phyloP scores from a whole-genome alignment of 805 yeast genomes.

The Wickerhamiella australiensis region DNA sequence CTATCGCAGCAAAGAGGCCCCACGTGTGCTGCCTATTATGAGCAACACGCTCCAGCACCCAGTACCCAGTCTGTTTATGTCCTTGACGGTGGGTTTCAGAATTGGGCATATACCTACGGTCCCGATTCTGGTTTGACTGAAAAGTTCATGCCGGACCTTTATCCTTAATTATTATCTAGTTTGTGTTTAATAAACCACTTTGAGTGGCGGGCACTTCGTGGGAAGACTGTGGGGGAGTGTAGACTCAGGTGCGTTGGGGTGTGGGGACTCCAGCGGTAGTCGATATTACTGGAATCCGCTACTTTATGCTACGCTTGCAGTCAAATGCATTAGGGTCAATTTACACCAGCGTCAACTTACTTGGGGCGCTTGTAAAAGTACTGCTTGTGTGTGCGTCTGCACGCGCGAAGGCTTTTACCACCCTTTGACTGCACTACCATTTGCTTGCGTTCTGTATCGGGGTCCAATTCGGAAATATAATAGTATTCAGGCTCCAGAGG shows the following conservation, averaged over 20 bases:
- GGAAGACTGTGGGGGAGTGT: too few relatives aligned
- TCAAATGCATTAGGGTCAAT: too few relatives aligned
- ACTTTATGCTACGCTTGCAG: too few relatives aligned
- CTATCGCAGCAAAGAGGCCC: constrained; percentile 90
- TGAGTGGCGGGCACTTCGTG: too few relatives aligned
- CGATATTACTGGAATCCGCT: too few relatives aligned
- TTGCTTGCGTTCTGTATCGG: constrained; percentile 52
- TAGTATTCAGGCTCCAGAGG: constrained; percentile 89
- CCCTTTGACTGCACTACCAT: constrained; percentile 73
- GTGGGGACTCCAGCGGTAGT: too few relatives aligned
- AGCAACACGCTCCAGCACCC: constrained; percentile 24
- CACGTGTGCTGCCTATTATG: constrained; percentile 53
- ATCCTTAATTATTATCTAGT: constrained; percentile 11
- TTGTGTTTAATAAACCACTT: too few relatives aligned
- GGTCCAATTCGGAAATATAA: constrained; percentile 74
- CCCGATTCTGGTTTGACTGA: constrained; percentile 53
- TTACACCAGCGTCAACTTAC: too few relatives aligned
- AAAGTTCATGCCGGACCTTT: constrained; percentile 37
- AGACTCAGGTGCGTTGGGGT: too few relatives aligned
- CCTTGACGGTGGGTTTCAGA: constrained; percentile 70
- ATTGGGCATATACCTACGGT: constrained; percentile 74
- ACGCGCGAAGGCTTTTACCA: constrained; percentile 63
- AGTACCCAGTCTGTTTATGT: constrained; percentile 46
- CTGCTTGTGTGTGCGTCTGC: constrained; percentile 90
- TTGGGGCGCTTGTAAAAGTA: constrained; percentile 57